phyloP scores from a whole-genome alignment of 768 basidiomycete species.

The Lentinula detonsa region DNA sequence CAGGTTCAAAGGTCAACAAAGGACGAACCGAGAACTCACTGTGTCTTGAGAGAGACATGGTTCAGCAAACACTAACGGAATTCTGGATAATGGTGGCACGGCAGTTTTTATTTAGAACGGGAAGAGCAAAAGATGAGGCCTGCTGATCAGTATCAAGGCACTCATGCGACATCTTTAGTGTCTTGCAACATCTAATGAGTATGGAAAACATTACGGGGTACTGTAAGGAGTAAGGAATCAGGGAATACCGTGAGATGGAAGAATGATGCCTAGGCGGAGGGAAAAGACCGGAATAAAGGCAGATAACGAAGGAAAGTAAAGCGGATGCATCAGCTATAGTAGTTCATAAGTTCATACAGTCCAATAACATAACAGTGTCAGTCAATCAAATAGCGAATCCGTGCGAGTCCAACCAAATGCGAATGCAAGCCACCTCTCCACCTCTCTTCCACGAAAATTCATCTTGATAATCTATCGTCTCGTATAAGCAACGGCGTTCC shows the following conservation, averaged over 20 bases:
- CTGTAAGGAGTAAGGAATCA: background rate
- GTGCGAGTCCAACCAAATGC: background rate
- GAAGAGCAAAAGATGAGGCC: no score
- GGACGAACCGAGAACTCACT: background rate
- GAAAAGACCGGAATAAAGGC: background rate
- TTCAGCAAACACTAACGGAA: background rate
- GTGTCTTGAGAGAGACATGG: slow-evolving; percentile 7
- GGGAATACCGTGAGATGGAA: background rate
- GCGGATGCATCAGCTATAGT: background rate
- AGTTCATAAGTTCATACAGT: background rate
- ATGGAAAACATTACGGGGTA: background rate
- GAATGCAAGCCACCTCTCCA: background rate
- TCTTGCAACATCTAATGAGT: background rate
- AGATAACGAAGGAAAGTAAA: background rate
- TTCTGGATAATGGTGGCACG: no score
- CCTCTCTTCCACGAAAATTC: background rate
- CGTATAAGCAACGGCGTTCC: slow-evolving; percentile 16
- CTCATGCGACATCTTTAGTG: background rate
- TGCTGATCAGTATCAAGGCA: background rate
- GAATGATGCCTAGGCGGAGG: background rate
- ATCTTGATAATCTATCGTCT: background rate
- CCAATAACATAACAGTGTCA: background rate
- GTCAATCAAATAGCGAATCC: background rate
- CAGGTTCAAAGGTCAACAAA: background rate
- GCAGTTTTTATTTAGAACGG: no score